A percentile compares a stretch with the other conserved stretches of the same genome.
Evolutionary conservation across 192 early-diverging fungal species (phyloP).

Genomic region (Ambispora gerdemannii): DNA sequence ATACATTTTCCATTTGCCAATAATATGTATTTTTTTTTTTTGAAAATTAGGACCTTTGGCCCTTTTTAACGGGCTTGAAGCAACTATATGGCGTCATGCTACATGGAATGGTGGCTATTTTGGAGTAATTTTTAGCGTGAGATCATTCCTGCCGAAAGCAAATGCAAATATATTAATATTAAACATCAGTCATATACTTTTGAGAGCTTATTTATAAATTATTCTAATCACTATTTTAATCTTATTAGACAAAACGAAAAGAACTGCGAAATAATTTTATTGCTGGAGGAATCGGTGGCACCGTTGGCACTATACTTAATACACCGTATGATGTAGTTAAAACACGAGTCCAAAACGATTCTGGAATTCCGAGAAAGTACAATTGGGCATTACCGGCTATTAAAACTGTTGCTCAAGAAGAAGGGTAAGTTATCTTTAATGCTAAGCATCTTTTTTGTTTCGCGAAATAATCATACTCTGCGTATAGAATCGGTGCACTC

Average conservation of each 20-base stretch:
- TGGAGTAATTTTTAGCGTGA: conserved; percentile 74
- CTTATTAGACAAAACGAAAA: conserved; percentile 60
- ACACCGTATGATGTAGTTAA: conserved; percentile 97
- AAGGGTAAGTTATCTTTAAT: conserved; percentile 62
- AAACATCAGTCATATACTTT: not conserved
- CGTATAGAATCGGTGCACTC: conserved; percentile 61
- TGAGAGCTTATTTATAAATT: not conserved
- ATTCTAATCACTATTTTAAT: not conserved
- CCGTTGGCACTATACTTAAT: conserved; percentile 88
- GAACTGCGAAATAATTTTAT: conserved; percentile 82
- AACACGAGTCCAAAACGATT: conserved; percentile 88
- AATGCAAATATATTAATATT: conserved; percentile 37
- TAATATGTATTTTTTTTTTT: not conserved
- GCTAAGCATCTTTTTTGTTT: not conserved
- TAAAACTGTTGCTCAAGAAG: conserved; percentile 76
- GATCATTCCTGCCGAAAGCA: conserved; percentile 73
- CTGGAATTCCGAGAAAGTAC: conserved; percentile 71
- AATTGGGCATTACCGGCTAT: conserved; percentile 83
- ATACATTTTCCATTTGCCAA: not conserved
- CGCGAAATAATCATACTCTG: conserved; percentile 12
- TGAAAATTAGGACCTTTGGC: conserved; percentile 53
- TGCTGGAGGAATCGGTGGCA: conserved; percentile 90
- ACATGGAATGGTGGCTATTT: conserved; percentile 98
- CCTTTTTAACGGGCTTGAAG: conserved; percentile 88
- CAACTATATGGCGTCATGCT: conserved; percentile 91